A percentile compares a stretch with the other conserved stretches of the same genome.
These are phyloP conservation scores for Chalara sp. DNA, from an alignment of 2,329 filamentous ascomycete species.

Conservation along the genomic window DNA sequence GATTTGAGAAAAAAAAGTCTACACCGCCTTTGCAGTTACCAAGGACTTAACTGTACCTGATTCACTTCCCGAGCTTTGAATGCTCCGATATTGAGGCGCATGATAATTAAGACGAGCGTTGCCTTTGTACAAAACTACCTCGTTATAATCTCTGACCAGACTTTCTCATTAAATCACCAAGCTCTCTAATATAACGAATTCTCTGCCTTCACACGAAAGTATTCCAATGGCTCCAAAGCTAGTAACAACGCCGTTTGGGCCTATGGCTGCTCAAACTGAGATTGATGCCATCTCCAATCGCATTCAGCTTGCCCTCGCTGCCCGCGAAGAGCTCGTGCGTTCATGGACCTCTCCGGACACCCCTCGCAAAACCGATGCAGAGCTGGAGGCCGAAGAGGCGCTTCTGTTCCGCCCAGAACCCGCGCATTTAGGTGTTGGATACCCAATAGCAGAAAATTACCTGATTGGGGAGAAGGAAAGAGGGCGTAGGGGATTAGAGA, in stretches of 20 bases:
- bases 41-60: no score
- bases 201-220: no score
- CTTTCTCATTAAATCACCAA: no score
- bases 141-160: no score
- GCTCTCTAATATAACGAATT: no score
- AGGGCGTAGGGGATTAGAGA: slow-evolving; percentile 26
- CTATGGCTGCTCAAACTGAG: slow-evolving; percentile 5
- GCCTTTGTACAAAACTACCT: no score
- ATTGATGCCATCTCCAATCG: slow-evolving; percentile 26
- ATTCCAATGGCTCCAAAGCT: background rate
- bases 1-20: no score
- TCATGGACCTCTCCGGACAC: slow-evolving; percentile 20
- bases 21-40: no score
- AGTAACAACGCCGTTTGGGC: background rate
- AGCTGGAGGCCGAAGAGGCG: slow-evolving; percentile 27
- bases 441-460: slow-evolving; percentile 23
- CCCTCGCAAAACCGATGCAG: slow-evolving; percentile 22
- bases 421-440: slow-evolving; percentile 25
- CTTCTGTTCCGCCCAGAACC: slow-evolving; percentile 22
- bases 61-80: no score
- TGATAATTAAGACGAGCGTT: no score
- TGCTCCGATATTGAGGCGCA: no score
- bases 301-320: slow-evolving; percentile 25
- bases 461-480: slow-evolving; percentile 21
- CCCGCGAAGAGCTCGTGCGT: slow-evolving; percentile 25